Conservation (phyloP, 169 alveolate species). For the Perkinsus chesapeaki region DNA sequence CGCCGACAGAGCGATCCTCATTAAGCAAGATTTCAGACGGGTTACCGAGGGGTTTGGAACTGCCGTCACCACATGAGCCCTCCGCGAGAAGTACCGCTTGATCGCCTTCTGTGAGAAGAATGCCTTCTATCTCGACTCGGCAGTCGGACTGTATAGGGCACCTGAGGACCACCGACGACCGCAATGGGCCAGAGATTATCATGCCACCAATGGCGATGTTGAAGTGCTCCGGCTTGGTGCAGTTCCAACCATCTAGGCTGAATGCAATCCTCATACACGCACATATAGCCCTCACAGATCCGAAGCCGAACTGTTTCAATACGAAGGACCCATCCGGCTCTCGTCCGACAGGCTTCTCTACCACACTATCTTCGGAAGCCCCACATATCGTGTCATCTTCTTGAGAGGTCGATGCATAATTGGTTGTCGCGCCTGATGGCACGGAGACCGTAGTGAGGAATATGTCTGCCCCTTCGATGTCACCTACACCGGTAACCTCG, state of each 20-base stretch:
- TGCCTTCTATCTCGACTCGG: neutral
- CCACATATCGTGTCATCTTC: neutral
- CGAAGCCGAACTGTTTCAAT: neutral
- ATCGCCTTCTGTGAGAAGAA: neutral
- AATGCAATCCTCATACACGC: neutral
- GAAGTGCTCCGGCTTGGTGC: neutral
- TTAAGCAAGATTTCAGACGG: neutral
- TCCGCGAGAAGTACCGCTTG: neutral
- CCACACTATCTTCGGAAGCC: neutral
- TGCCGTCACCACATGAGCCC: neutral
- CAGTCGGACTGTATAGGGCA: neutral
- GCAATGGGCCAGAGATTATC: neutral
- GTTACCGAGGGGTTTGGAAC: neutral
- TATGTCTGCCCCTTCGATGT: neutral
- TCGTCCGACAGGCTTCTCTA: neutral
- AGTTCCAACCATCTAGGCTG: neutral
- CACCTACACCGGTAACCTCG: neutral
- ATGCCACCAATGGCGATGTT: neutral
- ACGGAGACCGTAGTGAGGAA: neutral
- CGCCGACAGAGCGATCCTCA: neutral
- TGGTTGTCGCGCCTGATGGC: neutral
- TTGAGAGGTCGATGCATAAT: neutral
- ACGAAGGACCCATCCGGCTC: neutral
- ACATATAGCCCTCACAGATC: neutral
- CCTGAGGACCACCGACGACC: neutral